Evolutionary conservation across 805 yeast genomes (phyloP).

Genomic region (Candida succiphila): DNA sequence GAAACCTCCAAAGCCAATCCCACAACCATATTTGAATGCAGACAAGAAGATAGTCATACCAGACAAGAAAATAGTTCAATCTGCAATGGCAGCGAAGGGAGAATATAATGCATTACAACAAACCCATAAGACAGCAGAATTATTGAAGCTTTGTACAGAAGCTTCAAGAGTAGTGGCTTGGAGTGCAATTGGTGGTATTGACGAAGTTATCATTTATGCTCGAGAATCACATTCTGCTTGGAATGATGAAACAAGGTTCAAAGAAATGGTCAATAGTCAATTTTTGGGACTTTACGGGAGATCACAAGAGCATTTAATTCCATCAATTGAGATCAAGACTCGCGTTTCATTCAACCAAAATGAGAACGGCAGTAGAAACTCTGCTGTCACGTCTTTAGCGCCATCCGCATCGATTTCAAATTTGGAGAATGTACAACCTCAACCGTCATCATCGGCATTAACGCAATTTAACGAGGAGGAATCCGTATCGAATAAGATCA

Average conservation of each 20-base stretch:
- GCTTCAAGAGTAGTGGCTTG: constrained; percentile 23
- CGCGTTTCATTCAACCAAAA: too few relatives aligned
- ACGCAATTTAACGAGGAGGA: too few relatives aligned
- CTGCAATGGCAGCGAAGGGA: constrained; percentile 22
- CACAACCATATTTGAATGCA: constrained; percentile 31
- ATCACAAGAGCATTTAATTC: too few relatives aligned
- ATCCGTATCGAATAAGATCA: too few relatives aligned
- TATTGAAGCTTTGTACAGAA: constrained; percentile 26
- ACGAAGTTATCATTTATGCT: constrained; percentile 17
- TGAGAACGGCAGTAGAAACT: too few relatives aligned
- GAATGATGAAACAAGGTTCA: constrained; percentile 15
- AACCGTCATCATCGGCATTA: too few relatives aligned
- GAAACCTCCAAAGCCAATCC: constrained; percentile 31
- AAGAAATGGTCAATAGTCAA: constrained; percentile 18
- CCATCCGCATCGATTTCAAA: too few relatives aligned
- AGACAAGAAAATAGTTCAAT: constrained; percentile 21
- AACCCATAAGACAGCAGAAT: constrained; percentile 31
- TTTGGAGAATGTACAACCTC: too few relatives aligned
- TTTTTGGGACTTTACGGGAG: too few relatives aligned
- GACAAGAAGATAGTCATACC: constrained; percentile 31
- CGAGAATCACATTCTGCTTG: constrained; percentile 17
- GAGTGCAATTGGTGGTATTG: constrained; percentile 17
- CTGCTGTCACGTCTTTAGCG: too few relatives aligned
- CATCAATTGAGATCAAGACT: too few relatives aligned
- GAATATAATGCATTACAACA: constrained; percentile 30